Base-by-base conservation (phyloP, 75 land plant species). In the Selaginella tamariscina region DNA sequence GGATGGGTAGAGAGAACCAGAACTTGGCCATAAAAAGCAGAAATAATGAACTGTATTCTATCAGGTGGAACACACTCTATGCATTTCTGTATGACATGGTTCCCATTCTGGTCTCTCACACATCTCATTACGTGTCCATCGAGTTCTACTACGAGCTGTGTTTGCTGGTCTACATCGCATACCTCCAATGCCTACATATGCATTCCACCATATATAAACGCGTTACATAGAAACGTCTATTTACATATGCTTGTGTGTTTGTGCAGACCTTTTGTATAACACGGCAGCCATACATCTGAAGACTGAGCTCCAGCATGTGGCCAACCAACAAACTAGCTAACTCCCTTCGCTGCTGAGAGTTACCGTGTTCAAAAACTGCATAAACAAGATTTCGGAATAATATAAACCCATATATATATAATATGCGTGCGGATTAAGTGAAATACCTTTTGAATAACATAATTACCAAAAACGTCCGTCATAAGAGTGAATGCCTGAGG, bases 1-100 rank as follows among this genome's bases (percentile, higher is more conserved):
- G 99, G 97, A 84, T 95, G 62, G n/a, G 62, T 59, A 2, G 62
- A 59, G 26, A 59, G 62, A 21, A 21, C 26, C 9, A 59, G 24
- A 8, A 59, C 62, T 59, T 59, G 62, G n/a, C 62, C 62, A 59
- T 59, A 59, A 21, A 59, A 59, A 8, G 62, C 26, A n/a, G 62
- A 59, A 9, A 59, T 59, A 8, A 59, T 59, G 21, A 59, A 59
- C 62, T 27, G 23, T 23, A 59, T 27, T 59, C 21, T 27, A 21
- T 27, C 62, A 8, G 62, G 49, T 5, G 62, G 62, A 9, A 59
- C 62, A 59, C 62, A 59, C 23, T 59, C 62, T 9, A 59, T 59
- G n/a, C 62, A 59, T 59, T 59, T 27, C 62, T 59, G 49, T 5
- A 39, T 39, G 62, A 59, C 62, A 59, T 59, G 62, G n/a, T 59